Evolutionary conservation across 805 yeast genomes (phyloP).

Genomic region (Suhomyces canberraensis): DNA sequence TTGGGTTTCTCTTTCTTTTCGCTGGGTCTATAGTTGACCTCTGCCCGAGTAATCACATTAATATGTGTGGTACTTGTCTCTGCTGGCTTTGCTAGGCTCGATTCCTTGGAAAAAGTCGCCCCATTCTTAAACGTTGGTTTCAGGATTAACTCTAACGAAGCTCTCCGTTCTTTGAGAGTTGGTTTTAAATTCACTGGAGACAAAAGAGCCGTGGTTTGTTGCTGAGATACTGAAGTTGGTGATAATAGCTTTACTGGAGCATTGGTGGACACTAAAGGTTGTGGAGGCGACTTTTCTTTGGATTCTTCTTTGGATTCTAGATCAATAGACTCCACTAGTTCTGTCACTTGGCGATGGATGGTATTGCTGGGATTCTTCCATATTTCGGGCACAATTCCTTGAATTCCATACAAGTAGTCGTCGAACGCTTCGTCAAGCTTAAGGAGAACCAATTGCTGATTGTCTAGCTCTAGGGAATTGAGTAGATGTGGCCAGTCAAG

Average conservation of each 20-base stretch:
- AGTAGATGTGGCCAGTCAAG: constrained; percentile 19
- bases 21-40: constrained; percentile 7
- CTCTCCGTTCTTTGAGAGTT: not conserved
- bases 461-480: constrained; percentile 14
- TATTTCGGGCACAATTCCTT: not conserved
- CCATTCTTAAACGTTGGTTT: constrained; percentile 1
- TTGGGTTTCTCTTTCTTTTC: not conserved
- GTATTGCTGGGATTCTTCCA: not conserved
- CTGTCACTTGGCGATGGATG: not conserved
- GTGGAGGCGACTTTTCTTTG: not conserved
- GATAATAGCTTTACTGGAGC: not conserved
- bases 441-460: constrained; percentile 15
- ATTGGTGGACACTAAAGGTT: not conserved
- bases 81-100: constrained; percentile 26
- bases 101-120: not conserved
- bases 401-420: constrained; percentile 4
- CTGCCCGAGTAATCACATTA: constrained; percentile 31
- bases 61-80: constrained; percentile 28
- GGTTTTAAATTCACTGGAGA: not conserved
- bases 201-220: not conserved
- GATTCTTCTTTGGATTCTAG: not conserved
- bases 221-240: not conserved
- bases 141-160: not conserved
- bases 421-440: constrained; percentile 24
- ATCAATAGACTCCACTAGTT: not conserved